Percentiles rank a stretch among this genome's conserved stretches.
phyloP scores from a whole-genome alignment of 192 early-diverging fungal species.

The Coemansia sp. region DNA sequence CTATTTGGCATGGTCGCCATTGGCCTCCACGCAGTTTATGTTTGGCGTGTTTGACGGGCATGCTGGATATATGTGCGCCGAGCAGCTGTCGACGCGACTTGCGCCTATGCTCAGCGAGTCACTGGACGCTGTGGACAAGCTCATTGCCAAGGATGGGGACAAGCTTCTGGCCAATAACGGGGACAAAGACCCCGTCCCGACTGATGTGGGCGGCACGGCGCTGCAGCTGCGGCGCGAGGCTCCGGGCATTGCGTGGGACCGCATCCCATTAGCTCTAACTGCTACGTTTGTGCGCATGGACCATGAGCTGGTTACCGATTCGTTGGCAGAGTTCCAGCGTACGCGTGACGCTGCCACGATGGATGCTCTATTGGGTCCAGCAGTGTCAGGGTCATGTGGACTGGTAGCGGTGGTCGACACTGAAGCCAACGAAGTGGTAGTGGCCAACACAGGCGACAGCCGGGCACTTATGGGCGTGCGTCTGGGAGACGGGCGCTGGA shows the following conservation, averaged over 20 bases:
- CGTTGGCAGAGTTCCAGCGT: constrained; percentile 28
- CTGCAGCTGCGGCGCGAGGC: constrained; percentile 20
- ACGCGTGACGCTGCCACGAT: constrained; percentile 18
- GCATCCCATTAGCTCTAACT: constrained; percentile 23
- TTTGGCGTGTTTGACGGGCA: constrained; percentile 46
- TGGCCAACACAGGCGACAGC: constrained; percentile 47
- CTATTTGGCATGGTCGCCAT: constrained; percentile 32
- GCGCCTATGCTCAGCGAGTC: constrained; percentile 42
- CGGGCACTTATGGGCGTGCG: constrained; percentile 48
- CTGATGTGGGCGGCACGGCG: constrained; percentile 16
- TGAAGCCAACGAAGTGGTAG: constrained; percentile 29
- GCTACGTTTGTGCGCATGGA: constrained; percentile 38
- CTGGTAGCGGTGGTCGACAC: constrained; percentile 41
- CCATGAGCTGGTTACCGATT: constrained; percentile 17
- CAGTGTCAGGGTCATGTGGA: constrained; percentile 44
- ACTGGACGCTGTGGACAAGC: constrained; percentile 13
- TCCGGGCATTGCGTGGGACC: constrained; percentile 38
- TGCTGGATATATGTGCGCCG: constrained; percentile 41
- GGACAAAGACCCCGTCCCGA: neutral
- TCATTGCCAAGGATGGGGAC: neutral
- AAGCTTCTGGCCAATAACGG: neutral
- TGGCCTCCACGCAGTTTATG: constrained; percentile 26
- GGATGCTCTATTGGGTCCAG: constrained; percentile 37
- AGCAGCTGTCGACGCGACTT: constrained; percentile 34
- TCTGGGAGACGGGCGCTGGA: constrained; percentile 50